phyloP scores from a whole-genome alignment of 192 early-diverging fungal species.

The Coemansia erecta region DNA sequence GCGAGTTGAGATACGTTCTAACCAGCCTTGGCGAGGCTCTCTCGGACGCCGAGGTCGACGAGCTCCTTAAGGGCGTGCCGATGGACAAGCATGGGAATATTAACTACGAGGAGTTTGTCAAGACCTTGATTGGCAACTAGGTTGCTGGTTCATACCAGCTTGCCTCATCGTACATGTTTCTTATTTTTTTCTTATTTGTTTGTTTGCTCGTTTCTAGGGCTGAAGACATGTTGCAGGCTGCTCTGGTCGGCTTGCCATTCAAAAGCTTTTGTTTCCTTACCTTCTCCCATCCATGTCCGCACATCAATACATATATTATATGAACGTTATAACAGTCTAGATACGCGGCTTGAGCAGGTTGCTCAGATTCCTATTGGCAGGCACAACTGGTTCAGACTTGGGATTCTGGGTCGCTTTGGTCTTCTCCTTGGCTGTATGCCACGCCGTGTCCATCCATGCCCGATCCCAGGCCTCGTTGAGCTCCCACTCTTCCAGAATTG shows the following conservation, averaged over 20 bases:
- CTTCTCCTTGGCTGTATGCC: slow-evolving; percentile 30
- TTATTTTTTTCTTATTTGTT: slow-evolving; percentile 5
- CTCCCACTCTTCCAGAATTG: slow-evolving; percentile 49
- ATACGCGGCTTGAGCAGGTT: slow-evolving; percentile 50
- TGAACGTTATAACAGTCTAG: slow-evolving; percentile 6
- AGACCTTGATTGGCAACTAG: slow-evolving; percentile 44
- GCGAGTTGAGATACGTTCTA: slow-evolving; percentile 79
- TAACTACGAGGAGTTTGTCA: slow-evolving; percentile 70
- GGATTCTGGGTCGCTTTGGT: slow-evolving; percentile 13
- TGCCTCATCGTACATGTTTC: neutral
- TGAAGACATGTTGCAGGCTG: neutral
- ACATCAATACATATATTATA: neutral
- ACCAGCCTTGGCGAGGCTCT: slow-evolving; percentile 82
- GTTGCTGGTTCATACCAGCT: neutral
- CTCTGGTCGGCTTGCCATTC: slow-evolving; percentile 1
- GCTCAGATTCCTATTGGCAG: slow-evolving; percentile 47
- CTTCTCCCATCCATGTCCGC: neutral
- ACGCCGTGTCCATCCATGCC: slow-evolving; percentile 52
- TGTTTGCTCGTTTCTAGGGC: neutral
- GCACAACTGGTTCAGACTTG: slow-evolving; percentile 24
- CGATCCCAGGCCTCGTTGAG: slow-evolving; percentile 54
- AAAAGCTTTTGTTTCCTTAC: slow-evolving; percentile 4
- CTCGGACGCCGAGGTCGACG: slow-evolving; percentile 73
- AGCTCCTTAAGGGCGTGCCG: slow-evolving; percentile 72
- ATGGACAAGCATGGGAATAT: slow-evolving; percentile 77